A percentile compares a stretch with the other conserved stretches of the same genome.
Conservation (phyloP, 306 rosid species). For the Gleditsia sinensis region DNA sequence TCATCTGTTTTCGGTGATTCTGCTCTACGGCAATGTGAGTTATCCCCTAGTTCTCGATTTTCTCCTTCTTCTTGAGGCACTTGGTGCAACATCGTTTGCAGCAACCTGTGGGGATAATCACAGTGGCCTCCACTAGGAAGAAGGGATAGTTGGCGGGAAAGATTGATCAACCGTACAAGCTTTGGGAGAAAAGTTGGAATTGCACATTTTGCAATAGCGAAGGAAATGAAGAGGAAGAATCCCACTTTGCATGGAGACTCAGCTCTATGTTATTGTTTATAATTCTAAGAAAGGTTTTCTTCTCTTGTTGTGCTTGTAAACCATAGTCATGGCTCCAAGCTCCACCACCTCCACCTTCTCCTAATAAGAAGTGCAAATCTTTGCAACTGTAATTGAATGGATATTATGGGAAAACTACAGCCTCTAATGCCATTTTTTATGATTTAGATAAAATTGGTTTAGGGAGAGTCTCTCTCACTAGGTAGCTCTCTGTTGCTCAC, state of each 20-base stretch:
- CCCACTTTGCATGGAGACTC: slow-evolving; percentile 29
- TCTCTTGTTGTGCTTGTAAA: slow-evolving; percentile 27
- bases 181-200: slow-evolving; percentile 41
- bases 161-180: slow-evolving; percentile 6
- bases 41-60: slow-evolving; percentile 88
- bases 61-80: slow-evolving; percentile 69
- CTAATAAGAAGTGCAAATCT: slow-evolving; percentile 21
- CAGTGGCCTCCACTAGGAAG: background rate
- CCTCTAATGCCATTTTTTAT: slow-evolving; percentile 41
- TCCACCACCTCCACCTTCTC: background rate
- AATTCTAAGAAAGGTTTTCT: slow-evolving; percentile 7
- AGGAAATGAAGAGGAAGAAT: slow-evolving; percentile 29
- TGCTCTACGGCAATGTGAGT: slow-evolving; percentile 95
- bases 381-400: slow-evolving; percentile 32
- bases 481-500: background rate
- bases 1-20: slow-evolving; percentile 89
- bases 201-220: slow-evolving; percentile 34
- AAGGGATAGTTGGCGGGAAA: background rate
- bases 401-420: slow-evolving; percentile 51
- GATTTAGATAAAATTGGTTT: background rate
- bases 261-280: slow-evolving; percentile 29
- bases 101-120: slow-evolving; percentile 33
- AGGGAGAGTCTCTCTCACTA: too few relatives aligned
- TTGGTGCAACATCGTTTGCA: slow-evolving; percentile 72
- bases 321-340: slow-evolving; percentile 1